Evolutionary conservation across 2,329 filamentous ascomycete genomes (phyloP), one percentile per base, ranked within the genome.

Genomic region (Talaromyces sp.): DNA sequence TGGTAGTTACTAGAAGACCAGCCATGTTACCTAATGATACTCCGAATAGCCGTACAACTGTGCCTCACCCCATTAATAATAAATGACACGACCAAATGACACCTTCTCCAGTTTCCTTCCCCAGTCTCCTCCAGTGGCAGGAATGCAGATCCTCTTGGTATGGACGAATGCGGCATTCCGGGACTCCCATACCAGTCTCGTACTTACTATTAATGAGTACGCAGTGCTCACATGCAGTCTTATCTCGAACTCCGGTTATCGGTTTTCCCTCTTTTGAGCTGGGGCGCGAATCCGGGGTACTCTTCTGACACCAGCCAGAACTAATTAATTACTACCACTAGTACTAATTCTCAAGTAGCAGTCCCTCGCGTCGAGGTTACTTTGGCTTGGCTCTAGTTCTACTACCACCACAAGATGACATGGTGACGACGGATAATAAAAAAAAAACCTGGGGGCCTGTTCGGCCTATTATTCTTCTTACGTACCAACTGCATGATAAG

Each of bases 251-350:
- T 38, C 35, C 35, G 35, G 35, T 38, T 38, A 38, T 38, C 35
- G 35, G 35, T 14, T n/a, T 35, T 32, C 14, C 10, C 13, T 14
- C 3, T 4, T 13, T 4, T 35, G 32, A 13, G 32, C 6, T 14
- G 17, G 27, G 41, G n/a, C 55, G 55, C 26, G 38, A 56, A 56
- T 56, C 55, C 55, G 55, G 55, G 55, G 55, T 56, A 38, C 38
- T 2, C 38, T 3, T 4, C 38, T 21, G 17, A n/a, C 38, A 19
- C 26, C 26, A 27, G 26, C 26, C 26, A 27, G 6, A 27, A 27
- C 26, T 27, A 27, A 6, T 27, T 27, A 27, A 3, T 3, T 27
- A 27, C 3, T 27, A 27, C 26, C 6, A 35, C 14, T 38, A 38
- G 35, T 38, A 38, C 14, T n/a, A n/a, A n/a, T n/a, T 35, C 4